A percentile compares a stretch with the other conserved stretches of the same genome.
These are phyloP conservation scores for Zymoseptoria crescenta DNA, from an alignment of 2,329 filamentous ascomycete species.

Conservation along the genomic window DNA sequence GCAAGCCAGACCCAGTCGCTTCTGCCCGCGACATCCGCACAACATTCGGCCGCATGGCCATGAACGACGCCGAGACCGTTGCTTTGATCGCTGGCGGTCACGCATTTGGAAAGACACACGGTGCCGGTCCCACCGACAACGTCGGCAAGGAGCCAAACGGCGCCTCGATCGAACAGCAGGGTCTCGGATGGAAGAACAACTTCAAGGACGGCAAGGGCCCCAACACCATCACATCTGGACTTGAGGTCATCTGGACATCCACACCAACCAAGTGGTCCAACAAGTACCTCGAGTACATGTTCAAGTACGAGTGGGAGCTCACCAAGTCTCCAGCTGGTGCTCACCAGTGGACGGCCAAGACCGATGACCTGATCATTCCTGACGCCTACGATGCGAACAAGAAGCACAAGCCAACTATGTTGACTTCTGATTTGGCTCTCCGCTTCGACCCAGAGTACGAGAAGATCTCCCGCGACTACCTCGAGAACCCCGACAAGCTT, in stretches of 20 bases:
- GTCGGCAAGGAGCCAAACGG: constrained; percentile 61
- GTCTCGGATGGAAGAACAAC: constrained; percentile 64
- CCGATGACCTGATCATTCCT: constrained; percentile 58
- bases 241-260: constrained; percentile 73
- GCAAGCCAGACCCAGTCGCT: constrained; percentile 60
- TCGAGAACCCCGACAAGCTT: constrained; percentile 61
- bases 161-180: constrained; percentile 57
- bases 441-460: constrained; percentile 64
- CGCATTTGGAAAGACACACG: constrained; percentile 74
- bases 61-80: constrained; percentile 76
- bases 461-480: constrained; percentile 66
- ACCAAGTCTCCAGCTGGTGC: constrained; percentile 68
- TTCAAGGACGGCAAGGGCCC: constrained; percentile 59
- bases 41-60: constrained; percentile 72
- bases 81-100: constrained; percentile 73
- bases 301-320: constrained; percentile 71
- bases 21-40: constrained; percentile 64
- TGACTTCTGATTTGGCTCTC: constrained; percentile 67
- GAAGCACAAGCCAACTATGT: constrained; percentile 69
- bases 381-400: constrained; percentile 61
- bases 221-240: constrained; percentile 65
- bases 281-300: constrained; percentile 66
- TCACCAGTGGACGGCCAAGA: constrained; percentile 69
- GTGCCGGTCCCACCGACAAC: constrained; percentile 56
- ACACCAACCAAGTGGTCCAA: constrained; percentile 71